These are phyloP conservation scores for Torulaspora gathmanii DNA, from an alignment of 805 yeast genomes.

Conservation along the genomic window DNA sequence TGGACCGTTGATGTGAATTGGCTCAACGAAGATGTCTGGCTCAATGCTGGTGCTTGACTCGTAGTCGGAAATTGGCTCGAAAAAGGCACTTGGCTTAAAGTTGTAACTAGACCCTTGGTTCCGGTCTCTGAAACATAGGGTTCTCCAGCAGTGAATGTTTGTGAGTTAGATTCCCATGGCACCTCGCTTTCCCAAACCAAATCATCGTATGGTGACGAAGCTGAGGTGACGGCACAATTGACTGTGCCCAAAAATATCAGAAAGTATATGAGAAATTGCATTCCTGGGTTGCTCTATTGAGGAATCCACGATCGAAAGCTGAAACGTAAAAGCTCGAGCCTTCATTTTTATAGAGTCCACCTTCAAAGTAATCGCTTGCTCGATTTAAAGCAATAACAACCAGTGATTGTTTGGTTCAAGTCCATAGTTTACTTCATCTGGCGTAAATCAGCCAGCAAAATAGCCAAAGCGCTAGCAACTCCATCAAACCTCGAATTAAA, in stretches of 20 bases:
- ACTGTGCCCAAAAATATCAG: constrained; percentile 2
- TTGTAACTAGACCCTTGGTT: constrained; percentile 5
- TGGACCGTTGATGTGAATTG: too few species aligned
- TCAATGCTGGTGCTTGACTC: not conserved
- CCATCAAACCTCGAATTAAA: not conserved
- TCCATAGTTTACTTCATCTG: not conserved
- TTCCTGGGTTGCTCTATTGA: not conserved
- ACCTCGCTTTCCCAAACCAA: constrained; percentile 10
- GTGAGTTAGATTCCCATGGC: not conserved
- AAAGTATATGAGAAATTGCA: constrained; percentile 4
- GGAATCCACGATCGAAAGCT: not conserved
- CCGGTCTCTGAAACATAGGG: constrained; percentile 6
- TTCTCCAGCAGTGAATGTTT: constrained; percentile 8
- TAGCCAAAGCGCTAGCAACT: too few species aligned
- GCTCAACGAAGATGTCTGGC: not conserved
- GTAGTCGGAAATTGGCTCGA: not conserved
- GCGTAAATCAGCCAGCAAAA: not conserved
- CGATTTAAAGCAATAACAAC: not conserved
- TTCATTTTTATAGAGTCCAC: not conserved
- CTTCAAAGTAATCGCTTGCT: not conserved
- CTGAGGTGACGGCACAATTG: constrained; percentile 1
- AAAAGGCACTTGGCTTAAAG: not conserved
- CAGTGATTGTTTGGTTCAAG: not conserved
- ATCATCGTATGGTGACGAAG: constrained; percentile 1
- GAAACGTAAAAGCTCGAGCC: not conserved